A percentile compares a stretch with the other conserved stretches of the same genome.
Evolutionary conservation across 2,329 filamentous ascomycete species (phyloP).

Genomic region (Pestalotiopsis sp.): DNA sequence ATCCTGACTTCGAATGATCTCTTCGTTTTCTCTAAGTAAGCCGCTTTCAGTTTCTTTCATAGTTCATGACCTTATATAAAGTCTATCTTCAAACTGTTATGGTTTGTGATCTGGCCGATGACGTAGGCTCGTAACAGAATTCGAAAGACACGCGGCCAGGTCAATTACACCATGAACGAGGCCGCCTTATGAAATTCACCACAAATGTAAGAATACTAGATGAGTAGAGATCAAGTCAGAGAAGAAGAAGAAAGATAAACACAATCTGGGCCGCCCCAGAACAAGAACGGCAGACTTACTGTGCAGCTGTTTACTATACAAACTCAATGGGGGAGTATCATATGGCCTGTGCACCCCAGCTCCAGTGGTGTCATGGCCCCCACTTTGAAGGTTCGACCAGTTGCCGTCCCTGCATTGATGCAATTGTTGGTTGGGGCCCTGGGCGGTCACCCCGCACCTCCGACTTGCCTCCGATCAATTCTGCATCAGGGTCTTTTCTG

Average conservation of each 20-base stretch:
- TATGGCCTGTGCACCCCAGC: not conserved
- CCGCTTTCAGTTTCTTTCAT: too few species aligned
- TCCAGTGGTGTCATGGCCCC: not conserved
- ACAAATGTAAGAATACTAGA: too few species aligned
- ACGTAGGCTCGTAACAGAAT: too few species aligned
- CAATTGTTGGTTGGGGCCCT: not conserved
- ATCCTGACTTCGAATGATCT: too few species aligned
- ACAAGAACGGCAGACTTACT: not conserved
- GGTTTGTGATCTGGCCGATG: too few species aligned
- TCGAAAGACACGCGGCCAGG: too few species aligned
- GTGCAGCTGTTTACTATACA: not conserved
- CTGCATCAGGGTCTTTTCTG: not conserved
- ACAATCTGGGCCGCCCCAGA: not conserved
- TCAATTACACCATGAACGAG: too few species aligned
- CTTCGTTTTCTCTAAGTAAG: too few species aligned
- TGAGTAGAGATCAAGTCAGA: not conserved
- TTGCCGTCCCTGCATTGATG: not conserved
- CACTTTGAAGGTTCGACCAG: not conserved
- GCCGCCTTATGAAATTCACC: too few species aligned
- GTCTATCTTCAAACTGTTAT: too few species aligned
- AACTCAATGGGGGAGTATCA: not conserved
- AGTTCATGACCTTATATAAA: too few species aligned
- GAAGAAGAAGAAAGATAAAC: not conserved
- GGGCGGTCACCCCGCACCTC: not conserved
- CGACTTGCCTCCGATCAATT: not conserved